A percentile compares a stretch with the other conserved stretches of the same genome.
phyloP scores from a whole-genome alignment of 495 filamentous ascomycete genomes.

The Neurospora sp. region DNA sequence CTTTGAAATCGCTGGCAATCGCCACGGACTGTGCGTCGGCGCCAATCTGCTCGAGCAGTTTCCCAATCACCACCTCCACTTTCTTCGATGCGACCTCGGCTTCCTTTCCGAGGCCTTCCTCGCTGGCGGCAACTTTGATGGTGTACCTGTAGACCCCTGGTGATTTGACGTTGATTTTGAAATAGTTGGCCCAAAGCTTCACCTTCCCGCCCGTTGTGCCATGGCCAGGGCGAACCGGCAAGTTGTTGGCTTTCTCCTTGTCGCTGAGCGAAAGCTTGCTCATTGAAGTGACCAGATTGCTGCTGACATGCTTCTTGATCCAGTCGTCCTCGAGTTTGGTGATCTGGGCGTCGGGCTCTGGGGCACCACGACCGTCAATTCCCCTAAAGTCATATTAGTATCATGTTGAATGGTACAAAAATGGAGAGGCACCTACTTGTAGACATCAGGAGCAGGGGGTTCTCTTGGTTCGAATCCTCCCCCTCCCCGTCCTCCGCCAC shows the following conservation, averaged over 20 bases:
- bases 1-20: slow-evolving; percentile 51
- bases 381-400: not conserved
- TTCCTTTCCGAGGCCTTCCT: slow-evolving; percentile 27
- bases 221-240: slow-evolving; percentile 48
- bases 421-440: slow-evolving; percentile 17
- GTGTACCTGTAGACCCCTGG: slow-evolving; percentile 28
- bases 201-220: slow-evolving; percentile 42
- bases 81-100: slow-evolving; percentile 34
- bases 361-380: slow-evolving; percentile 3
- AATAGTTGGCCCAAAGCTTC: slow-evolving; percentile 55
- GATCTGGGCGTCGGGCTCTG: slow-evolving; percentile 20
- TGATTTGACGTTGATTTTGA: slow-evolving; percentile 37
- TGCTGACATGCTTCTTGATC: slow-evolving; percentile 9
- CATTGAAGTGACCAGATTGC: slow-evolving; percentile 11
- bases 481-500: slow-evolving; percentile 9
- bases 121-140: slow-evolving; percentile 18
- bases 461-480: slow-evolving; percentile 9
- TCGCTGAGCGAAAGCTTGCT: slow-evolving; percentile 16
- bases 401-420: not conserved
- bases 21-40: not conserved
- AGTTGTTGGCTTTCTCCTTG: not conserved
- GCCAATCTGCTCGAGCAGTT: slow-evolving; percentile 17
- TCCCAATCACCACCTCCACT: slow-evolving; percentile 39
- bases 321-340: slow-evolving; percentile 25
- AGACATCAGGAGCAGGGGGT: slow-evolving; percentile 17